A percentile compares a stretch with the other conserved stretches of the same genome.
Evolutionary conservation across 768 basidiomycete species (phyloP).

Genomic region (Austroboletus eburneus): DNA sequence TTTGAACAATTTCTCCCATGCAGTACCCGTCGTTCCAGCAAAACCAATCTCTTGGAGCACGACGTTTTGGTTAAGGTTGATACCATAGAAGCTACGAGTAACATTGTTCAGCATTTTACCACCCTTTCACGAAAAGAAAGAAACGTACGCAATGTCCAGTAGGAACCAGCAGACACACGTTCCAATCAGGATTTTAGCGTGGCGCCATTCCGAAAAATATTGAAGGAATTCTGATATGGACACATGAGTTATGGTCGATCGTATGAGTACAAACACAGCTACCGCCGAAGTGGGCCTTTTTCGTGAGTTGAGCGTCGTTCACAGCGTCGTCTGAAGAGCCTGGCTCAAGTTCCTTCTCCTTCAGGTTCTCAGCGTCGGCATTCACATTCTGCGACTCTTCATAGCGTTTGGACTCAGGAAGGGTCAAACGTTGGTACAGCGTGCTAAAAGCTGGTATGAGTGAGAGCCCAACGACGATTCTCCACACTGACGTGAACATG

Average conservation of each 20-base stretch:
- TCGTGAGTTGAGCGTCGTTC: slow-evolving; percentile 23
- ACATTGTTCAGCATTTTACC: neutral
- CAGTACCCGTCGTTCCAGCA: slow-evolving; percentile 50
- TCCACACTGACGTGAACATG: slow-evolving; percentile 47
- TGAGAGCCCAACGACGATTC: slow-evolving; percentile 71
- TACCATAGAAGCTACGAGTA: slow-evolving; percentile 65
- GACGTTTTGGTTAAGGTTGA: slow-evolving; percentile 71
- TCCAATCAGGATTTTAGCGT: slow-evolving; percentile 62
- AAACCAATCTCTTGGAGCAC: slow-evolving; percentile 74
- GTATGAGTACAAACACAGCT: neutral
- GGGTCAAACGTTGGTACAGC: slow-evolving; percentile 70
- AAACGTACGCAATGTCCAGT: slow-evolving; percentile 59
- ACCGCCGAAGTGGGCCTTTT: slow-evolving; percentile 54
- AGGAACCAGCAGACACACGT: slow-evolving; percentile 73
- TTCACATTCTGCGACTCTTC: slow-evolving; percentile 35
- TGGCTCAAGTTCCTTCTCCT: slow-evolving; percentile 23
- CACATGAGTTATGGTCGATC: neutral
- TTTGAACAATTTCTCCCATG: slow-evolving; percentile 66
- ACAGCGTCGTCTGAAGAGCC: slow-evolving; percentile 1
- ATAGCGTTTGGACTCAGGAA: slow-evolving; percentile 63
- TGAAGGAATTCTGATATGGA: slow-evolving; percentile 46
- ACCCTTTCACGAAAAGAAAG: neutral
- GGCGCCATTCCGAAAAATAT: slow-evolving; percentile 73
- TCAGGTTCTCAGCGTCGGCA: slow-evolving; percentile 30
- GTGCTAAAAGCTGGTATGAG: slow-evolving; percentile 71